Evolutionary conservation across 2,329 filamentous ascomycete species (phyloP).

Genomic region (Didymella arachidicola): DNA sequence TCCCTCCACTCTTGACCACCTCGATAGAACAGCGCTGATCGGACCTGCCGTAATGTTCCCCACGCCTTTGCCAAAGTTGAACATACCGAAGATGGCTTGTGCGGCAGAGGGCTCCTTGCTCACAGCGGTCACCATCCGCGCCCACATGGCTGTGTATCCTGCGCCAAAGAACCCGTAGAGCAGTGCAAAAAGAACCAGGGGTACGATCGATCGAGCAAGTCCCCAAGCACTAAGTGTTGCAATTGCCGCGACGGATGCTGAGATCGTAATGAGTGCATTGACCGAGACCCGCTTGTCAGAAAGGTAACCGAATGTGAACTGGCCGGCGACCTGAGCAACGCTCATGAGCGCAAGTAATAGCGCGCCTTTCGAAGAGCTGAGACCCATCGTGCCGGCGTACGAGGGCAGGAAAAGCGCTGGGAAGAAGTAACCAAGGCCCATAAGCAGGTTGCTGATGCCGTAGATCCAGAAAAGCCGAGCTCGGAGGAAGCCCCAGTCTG

Average conservation of each 20-base stretch:
- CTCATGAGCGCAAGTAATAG: constrained; percentile 48
- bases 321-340: constrained; percentile 42
- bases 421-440: constrained; percentile 52
- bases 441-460: constrained; percentile 48
- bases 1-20: constrained; percentile 8
- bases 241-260: constrained; percentile 38
- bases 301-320: constrained; percentile 46
- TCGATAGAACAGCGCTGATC: constrained; percentile 51
- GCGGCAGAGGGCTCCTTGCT: constrained; percentile 35
- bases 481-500: constrained; percentile 46
- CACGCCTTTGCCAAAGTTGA: constrained; percentile 57
- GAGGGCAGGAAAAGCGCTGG: constrained; percentile 50
- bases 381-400: constrained; percentile 35
- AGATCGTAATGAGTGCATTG: constrained; percentile 42
- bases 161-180: constrained; percentile 52
- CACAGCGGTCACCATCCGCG: constrained; percentile 52
- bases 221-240: constrained; percentile 54
- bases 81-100: constrained; percentile 55
- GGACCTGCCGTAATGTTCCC: constrained; percentile 59
- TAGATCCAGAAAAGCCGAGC: constrained; percentile 35
- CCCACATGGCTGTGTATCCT: constrained; percentile 51
- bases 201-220: constrained; percentile 46
- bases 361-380: constrained; percentile 34
- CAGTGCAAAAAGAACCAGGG: constrained; percentile 50
- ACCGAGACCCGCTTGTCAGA: constrained; percentile 47